These are phyloP conservation scores for Pichia sp. DNA, from an alignment of 1,139 yeast species.

Conservation along the genomic window DNA sequence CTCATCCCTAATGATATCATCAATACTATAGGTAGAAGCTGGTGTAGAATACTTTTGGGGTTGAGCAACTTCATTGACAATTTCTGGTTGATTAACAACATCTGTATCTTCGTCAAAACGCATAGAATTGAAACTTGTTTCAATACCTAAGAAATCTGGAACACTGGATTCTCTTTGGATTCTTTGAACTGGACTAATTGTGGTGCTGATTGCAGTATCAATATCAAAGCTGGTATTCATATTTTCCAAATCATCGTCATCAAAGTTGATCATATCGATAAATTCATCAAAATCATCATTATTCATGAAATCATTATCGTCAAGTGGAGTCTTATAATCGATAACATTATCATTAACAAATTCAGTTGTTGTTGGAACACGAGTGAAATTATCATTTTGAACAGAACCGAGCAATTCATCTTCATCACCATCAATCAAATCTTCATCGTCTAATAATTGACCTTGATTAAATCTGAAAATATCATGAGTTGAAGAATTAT, in stretches of 20 bases:
- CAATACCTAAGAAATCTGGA: conserved; percentile 19
- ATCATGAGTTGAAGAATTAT: not conserved
- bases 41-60: no score
- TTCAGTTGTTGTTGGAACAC: not conserved
- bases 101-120: conserved; percentile 14
- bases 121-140: conserved; percentile 12
- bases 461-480: not conserved
- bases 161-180: conserved; percentile 14
- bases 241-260: conserved; percentile 35
- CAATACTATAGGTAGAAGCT: conserved; percentile 15
- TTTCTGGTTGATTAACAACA: no score
- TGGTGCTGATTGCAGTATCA: conserved; percentile 21
- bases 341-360: not conserved
- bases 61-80: no score
- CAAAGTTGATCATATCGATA: conserved; percentile 65
- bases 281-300: conserved; percentile 51
- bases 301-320: not conserved
- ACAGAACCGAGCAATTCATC: no score
- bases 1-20: conserved; percentile 13
- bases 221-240: conserved; percentile 25
- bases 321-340: no score
- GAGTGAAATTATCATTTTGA: no score
- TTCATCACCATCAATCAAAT: no score
- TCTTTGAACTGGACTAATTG: conserved; percentile 15
- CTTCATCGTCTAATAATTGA: no score